Base-by-base conservation (phyloP, 768 basidiomycete genomes). In the Lactarius sanguifluus region DNA sequence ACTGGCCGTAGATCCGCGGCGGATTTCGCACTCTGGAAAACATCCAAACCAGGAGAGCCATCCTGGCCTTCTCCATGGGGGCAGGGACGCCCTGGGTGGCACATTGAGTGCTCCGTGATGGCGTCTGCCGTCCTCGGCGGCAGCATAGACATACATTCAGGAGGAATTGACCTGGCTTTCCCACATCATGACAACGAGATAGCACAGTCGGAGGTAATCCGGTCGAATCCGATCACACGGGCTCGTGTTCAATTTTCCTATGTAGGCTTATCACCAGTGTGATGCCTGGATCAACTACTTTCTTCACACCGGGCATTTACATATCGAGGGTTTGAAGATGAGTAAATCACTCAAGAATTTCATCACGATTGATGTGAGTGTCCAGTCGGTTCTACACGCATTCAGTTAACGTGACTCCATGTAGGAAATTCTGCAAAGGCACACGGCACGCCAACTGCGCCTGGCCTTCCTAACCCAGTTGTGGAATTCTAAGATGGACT, bases 171-270 rank as follows among this genome's bases (percentile, higher is more conserved):
- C 78, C 81, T 99, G 58, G 91, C 94, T n/a, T 99, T 99, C 79
- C 97, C 97, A 6, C 97, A 99, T 79, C 97, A 99, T 75, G 96
- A 98, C 76, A 99, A 99, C 75, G 97, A 99, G 79, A 84, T 99
- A 73, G 97, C 97, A 0, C 97, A 99, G 77, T 88, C 93, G 59
- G 97, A 98, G 87, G 96, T 89, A 71, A 57, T 69, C 65, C 47
- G 41, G 62, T 55, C 40, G 30, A 30, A 43, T 59, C 15, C 34
- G 50, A 57, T 52, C 59, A 38, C 16, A 58, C 65, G 62, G 59
- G 55, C 41, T 32, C 45, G 58, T 43, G 47, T 58, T 61, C 67
- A 64, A 23, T 45, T 45, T 61, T 64, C 65, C 36, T 62, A 15
- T 43, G 59, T 45, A 98, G 96, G 96, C 97, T 3, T 97, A 92